A percentile compares a stretch with the other conserved stretches of the same genome.
Conservation (phyloP, 2,329 filamentous ascomycete species). For the Fusarium multiceps region DNA sequence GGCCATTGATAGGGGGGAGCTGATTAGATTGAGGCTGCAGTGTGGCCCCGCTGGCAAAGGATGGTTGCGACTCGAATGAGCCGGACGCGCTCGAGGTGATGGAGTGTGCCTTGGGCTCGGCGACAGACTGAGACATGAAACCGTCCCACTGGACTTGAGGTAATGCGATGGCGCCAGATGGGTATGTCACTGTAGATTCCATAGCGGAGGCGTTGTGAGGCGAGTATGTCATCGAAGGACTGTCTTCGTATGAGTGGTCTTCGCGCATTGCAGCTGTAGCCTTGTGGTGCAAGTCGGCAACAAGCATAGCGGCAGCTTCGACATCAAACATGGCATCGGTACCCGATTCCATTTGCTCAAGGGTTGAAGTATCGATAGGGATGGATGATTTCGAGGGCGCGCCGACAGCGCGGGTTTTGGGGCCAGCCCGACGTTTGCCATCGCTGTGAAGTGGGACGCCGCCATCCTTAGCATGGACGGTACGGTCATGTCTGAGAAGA, state of each 20-base stretch:
- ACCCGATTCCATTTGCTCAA: constrained; percentile 93
- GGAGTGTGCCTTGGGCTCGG: constrained; percentile 80
- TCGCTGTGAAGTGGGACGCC: constrained; percentile 94
- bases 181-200: constrained; percentile 81
- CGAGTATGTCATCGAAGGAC: constrained; percentile 75
- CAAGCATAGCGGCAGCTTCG: constrained; percentile 97
- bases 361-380: constrained; percentile 81
- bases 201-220: constrained; percentile 77
- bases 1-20: constrained; percentile 75
- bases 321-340: constrained; percentile 94
- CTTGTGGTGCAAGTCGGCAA: constrained; percentile 98
- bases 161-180: constrained; percentile 81
- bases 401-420: constrained; percentile 72
- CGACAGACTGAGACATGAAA: constrained; percentile 77
- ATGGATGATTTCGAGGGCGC: constrained; percentile 81
- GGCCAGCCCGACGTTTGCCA: constrained; percentile 82
- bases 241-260: constrained; percentile 66
- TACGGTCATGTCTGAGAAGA: constrained; percentile 95
- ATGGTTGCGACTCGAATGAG: constrained; percentile 75
- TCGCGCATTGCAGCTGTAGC: constrained; percentile 77
- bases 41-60: constrained; percentile 69
- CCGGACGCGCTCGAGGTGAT: constrained; percentile 73
- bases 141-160: constrained; percentile 93
- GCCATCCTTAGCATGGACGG: constrained; percentile 97
- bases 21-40: constrained; percentile 69